Evolutionary conservation across 108 stramenopile genomes (phyloP).

Genomic region (Nannochloropsis granulata): DNA sequence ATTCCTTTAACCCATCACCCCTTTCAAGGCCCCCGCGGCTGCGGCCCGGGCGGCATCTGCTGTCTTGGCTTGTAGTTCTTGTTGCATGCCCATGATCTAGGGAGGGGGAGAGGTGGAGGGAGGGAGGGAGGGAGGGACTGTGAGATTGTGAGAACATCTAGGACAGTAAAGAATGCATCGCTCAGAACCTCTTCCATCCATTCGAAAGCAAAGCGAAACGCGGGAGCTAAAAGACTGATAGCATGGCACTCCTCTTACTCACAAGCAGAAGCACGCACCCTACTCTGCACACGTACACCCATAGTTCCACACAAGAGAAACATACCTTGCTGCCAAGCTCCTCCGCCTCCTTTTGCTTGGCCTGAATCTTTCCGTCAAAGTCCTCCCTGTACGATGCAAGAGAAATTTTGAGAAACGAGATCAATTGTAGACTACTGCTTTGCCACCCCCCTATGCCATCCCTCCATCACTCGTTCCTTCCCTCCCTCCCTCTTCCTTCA

Average conservation of each 20-base stretch:
- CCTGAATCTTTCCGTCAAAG: neutral
- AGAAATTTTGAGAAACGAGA: neutral
- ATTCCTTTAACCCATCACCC: neutral
- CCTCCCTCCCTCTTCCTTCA: neutral
- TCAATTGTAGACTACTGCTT: neutral
- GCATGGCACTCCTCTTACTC: too few species aligned
- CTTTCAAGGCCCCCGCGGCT: neutral
- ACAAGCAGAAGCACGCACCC: too few species aligned
- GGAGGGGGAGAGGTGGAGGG: neutral
- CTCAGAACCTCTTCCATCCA: too few species aligned
- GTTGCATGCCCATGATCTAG: neutral
- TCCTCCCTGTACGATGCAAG: neutral
- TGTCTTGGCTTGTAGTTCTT: neutral
- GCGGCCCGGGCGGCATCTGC: neutral
- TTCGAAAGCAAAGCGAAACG: too few species aligned
- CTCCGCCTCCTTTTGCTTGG: neutral
- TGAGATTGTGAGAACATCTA: too few species aligned
- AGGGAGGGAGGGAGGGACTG: too few species aligned
- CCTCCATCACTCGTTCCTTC: neutral
- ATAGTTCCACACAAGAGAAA: neutral
- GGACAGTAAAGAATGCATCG: too few species aligned
- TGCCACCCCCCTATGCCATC: neutral
- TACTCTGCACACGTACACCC: too few species aligned
- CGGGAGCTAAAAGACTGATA: too few species aligned
- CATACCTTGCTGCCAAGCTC: neutral